phyloP scores from a whole-genome alignment of 108 stramenopile genomes.

The Schizochytrium sp. region DNA sequence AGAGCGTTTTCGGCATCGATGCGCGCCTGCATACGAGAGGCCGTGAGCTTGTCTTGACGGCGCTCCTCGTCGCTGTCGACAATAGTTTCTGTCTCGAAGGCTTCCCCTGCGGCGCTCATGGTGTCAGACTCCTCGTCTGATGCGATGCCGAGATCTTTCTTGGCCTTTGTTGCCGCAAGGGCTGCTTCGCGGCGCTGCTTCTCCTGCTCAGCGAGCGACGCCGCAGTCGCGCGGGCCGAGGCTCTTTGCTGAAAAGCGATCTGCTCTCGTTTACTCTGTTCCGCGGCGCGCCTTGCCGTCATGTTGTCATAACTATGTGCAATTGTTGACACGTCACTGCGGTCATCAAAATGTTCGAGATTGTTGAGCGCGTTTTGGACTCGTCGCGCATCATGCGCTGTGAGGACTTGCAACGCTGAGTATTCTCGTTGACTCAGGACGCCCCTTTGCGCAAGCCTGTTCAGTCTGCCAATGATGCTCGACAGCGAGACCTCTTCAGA shows the following conservation, averaged over 20 bases:
- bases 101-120: not conserved
- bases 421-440: not conserved
- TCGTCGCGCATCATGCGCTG: not conserved
- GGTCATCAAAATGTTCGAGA: not conserved
- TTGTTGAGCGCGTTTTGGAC: not conserved
- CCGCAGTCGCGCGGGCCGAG: not conserved
- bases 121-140: not conserved
- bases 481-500: not conserved
- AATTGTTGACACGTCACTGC: not conserved
- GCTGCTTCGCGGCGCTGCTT: not conserved
- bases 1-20: not conserved
- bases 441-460: not conserved
- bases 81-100: not conserved
- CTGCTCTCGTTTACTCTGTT: not conserved
- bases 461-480: not conserved
- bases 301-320: not conserved
- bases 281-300: not conserved
- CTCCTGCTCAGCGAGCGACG: not conserved
- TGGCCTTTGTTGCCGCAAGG: not conserved
- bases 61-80: constrained; percentile 14
- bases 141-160: not conserved
- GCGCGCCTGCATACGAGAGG: not conserved
- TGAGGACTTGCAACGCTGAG: not conserved
- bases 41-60: not conserved
- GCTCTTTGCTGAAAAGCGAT: not conserved